Evolutionary conservation across 345 rosid species (phyloP).

Genomic region (Citrus mangshanensis): DNA sequence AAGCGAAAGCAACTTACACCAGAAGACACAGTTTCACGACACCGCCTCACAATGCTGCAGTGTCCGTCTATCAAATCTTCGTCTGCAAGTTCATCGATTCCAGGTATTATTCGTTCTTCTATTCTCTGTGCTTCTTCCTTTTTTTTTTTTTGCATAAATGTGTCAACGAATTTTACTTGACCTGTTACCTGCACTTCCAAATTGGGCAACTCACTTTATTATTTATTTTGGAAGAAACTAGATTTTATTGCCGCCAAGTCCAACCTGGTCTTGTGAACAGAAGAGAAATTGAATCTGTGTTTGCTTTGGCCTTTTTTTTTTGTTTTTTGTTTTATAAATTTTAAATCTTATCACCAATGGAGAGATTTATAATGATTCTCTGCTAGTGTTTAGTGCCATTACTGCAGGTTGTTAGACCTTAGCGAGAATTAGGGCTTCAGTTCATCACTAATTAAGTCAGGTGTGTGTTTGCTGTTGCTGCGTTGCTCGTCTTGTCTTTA

Average conservation of each 20-base stretch:
- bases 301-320: neutral
- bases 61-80: slow-evolving; percentile 49
- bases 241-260: neutral
- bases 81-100: slow-evolving; percentile 32
- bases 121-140: neutral
- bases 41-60: slow-evolving; percentile 27
- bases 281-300: neutral
- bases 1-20: neutral
- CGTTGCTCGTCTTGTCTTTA: neutral
- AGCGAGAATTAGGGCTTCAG: neutral
- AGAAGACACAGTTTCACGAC: neutral
- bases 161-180: slow-evolving; percentile 14
- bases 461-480: neutral
- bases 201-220: neutral
- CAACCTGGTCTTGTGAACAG: neutral
- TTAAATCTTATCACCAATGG: neutral
- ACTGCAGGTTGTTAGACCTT: no score
- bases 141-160: slow-evolving; percentile 44
- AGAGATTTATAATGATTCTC: no score
- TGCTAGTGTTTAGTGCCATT: neutral
- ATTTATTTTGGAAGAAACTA: neutral
- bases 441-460: neutral
- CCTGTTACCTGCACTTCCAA: neutral
- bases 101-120: neutral
- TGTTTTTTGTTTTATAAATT: neutral